Percentiles rank a stretch among this genome's conserved stretches.
Conservation (phyloP, 1,284 basidiomycete species). For the Cutaneotrichosporon spelunceum region DNA sequence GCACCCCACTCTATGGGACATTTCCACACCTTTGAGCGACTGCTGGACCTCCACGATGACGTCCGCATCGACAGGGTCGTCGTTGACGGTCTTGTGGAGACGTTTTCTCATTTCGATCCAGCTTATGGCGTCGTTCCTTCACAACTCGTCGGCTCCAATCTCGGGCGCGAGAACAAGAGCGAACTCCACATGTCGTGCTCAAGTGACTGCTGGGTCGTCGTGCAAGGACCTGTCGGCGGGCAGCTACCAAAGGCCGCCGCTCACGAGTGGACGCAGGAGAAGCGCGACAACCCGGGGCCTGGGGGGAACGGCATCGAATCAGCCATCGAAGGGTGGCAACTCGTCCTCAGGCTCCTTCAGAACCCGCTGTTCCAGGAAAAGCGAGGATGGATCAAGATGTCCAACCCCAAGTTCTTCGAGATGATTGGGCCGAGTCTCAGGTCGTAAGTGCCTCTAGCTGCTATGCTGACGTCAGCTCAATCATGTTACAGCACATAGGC, state of each 20-base stretch:
- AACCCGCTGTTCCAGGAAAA: constrained; percentile 45
- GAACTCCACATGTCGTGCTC: constrained; percentile 35
- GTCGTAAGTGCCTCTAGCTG: constrained; percentile 22
- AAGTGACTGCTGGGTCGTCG: constrained; percentile 34
- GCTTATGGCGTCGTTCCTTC: constrained; percentile 7
- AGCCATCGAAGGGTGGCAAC: constrained; percentile 30
- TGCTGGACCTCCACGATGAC: constrained; percentile 20
- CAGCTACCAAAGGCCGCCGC: constrained; percentile 36
- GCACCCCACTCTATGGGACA: constrained; percentile 25
- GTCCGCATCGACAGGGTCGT: constrained; percentile 30
- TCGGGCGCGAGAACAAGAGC: constrained; percentile 1
- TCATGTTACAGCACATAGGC: constrained; percentile 39
- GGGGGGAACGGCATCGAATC: constrained; percentile 24
- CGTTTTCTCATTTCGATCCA: constrained; percentile 33
- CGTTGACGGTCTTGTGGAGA: constrained; percentile 29
- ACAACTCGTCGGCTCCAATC: constrained; percentile 2
- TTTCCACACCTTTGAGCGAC: constrained; percentile 31
- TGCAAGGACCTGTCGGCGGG: constrained; percentile 37
- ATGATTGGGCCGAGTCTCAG: constrained; percentile 34
- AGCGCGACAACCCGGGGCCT: constrained; percentile 33
- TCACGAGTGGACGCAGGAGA: constrained; percentile 35
- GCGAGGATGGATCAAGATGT: constrained; percentile 41
- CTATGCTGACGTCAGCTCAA: constrained; percentile 23
- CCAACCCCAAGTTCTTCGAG: constrained; percentile 33
- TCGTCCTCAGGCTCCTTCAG: constrained; percentile 40